Evolutionary conservation across 164 flowering plant species (phyloP), one percentile per base, ranked within the genome.

Genomic region (Amborella trichopoda): DNA sequence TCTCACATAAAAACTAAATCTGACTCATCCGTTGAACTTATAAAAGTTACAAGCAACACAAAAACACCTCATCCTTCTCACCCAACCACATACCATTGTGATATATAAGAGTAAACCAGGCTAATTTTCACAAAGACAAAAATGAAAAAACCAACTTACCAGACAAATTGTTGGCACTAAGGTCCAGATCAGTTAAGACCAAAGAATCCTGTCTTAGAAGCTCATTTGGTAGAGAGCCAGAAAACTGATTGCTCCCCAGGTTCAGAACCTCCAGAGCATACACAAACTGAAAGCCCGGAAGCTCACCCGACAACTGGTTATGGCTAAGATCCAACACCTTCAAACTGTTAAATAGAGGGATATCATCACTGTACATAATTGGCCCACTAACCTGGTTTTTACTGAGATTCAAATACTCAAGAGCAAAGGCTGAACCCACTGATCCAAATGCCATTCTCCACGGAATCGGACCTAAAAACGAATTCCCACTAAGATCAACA

Each of bases 111-210:
- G n/a, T n/a, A n/a, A n/a, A n/a, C n/a, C n/a, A n/a, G n/a, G n/a
- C n/a, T n/a, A n/a, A n/a, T n/a, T n/a, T n/a, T n/a, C n/a, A n/a
- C n/a, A n/a, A n/a, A n/a, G n/a, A n/a, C n/a, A n/a, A n/a, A n/a
- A n/a, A n/a, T n/a, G n/a, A n/a, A n/a, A n/a, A n/a, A n/a, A n/a
- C n/a, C n/a, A n/a, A n/a, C n/a, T 19, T 71, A 93, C 99, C 99
- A 75, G 99, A 65, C 28, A 93, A 84, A 59, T 83, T 82, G 73
- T 93, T 93, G 66, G 72, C 72, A 50, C 99, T 93, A 63, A 93
- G 72, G 70, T 93, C 99, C 65, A 93, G 64, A 48, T 80, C 95
- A 22, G 68, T 65, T 26, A 91, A 55, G 45, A 81, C 80, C 53
- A 71, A 49, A 24, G 89, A 58, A 68, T 81, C 95, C 34, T 85